phyloP scores from a whole-genome alignment of 2,329 filamentous ascomycete species.

The Fusarium nelsonii region DNA sequence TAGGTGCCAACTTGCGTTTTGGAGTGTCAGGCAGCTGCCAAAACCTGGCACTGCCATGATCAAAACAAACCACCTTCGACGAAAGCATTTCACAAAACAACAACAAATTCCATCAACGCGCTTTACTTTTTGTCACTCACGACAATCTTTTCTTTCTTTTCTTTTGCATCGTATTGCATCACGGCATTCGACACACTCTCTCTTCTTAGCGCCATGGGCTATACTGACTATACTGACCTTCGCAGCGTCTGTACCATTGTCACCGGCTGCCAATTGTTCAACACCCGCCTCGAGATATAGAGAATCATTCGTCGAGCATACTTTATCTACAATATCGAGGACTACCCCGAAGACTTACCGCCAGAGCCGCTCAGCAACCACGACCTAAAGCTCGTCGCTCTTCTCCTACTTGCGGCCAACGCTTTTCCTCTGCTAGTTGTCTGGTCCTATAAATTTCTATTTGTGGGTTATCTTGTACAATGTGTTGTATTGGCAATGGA shows the following conservation, averaged over 20 bases:
- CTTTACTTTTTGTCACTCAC: not conserved
- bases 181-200: not conserved
- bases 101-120: slow-evolving; percentile 3
- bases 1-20: not conserved
- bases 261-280: too few relatives aligned
- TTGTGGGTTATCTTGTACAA: not conserved
- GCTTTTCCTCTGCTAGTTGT: not conserved
- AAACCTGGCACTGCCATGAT: slow-evolving; percentile 6
- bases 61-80: slow-evolving; percentile 15
- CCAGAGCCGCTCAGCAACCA: too few relatives aligned
- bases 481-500: not conserved
- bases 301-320: not conserved
- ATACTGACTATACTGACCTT: too few relatives aligned
- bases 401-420: not conserved
- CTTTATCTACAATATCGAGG: not conserved
- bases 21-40: slow-evolving; percentile 24
- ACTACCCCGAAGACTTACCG: too few relatives aligned
- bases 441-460: not conserved
- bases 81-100: slow-evolving; percentile 2
- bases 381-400: not conserved
- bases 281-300: not conserved
- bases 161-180: not conserved
- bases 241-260: too few relatives aligned
- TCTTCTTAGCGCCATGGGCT: not conserved
- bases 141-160: not conserved